Base-by-base conservation (phyloP, 192 early-diverging fungal genomes). In the Endogone sp. region DNA sequence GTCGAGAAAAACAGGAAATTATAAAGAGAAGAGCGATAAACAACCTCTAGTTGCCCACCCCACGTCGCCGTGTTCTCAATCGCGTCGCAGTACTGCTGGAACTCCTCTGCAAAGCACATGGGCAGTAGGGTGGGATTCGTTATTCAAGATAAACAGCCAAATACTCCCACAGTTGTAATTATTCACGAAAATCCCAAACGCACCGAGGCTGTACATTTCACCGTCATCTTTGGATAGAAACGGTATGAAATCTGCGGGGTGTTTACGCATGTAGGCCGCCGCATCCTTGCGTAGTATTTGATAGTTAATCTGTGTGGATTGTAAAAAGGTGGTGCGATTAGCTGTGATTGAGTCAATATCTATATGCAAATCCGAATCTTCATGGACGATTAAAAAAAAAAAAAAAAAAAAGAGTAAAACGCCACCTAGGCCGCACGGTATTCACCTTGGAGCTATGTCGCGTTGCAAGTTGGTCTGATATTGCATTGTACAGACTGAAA, bases 1-100 rank as follows among this genome's bases (percentile, higher is more conserved):
- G n/a, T n/a, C n/a, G n/a, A n/a, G n/a, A n/a, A n/a, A n/a, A n/a
- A n/a, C n/a, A n/a, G n/a, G n/a, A n/a, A n/a, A n/a, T n/a, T n/a
- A n/a, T n/a, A n/a, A n/a, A n/a, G n/a, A n/a, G n/a, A n/a, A n/a
- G n/a, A n/a, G n/a, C n/a, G n/a, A n/a, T n/a, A n/a, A 25, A 21
- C 62, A 79, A 92, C 91, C 83, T 99, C 97, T 21, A 90, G 81
- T 65, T 99, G 91, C 9, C 97, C 95, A 70, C 97, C 97, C 97
- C 97, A 99, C 3, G 85, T 83, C 2, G 95, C 92, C 0, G 94
- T 93, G 22, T 72, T 70, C 70, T 93, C 93, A 21, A 98, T 76
- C 28, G 86, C 84, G 68, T 88, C 65, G 75, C 95, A 97, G 68
- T 97, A 93, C 24, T 74, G 66, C 44, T 79, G 76, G 83, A 89